Base-by-base conservation (phyloP, 352 stramenopile species). In the Globisporangium yorkense region DNA sequence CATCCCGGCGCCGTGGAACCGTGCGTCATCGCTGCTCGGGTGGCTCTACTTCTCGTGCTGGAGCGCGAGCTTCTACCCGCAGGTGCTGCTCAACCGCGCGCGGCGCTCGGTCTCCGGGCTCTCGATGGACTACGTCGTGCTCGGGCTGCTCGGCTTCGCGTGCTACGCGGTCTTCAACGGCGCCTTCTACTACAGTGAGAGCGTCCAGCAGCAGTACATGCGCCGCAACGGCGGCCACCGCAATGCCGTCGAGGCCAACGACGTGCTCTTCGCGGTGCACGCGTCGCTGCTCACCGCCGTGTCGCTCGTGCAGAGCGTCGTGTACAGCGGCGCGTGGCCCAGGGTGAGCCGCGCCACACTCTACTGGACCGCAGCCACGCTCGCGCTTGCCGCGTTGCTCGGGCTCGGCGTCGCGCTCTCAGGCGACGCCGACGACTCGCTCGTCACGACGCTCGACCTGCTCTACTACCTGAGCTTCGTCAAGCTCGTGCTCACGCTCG, bases 121-220 rank as follows among this genome's bases (percentile, higher is more conserved):
- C 2, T 97, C 81, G 29, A 63, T 97, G 44, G 94, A 98, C 73
- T 98, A 98, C 70, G 88, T 84, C 31, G 80, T 91, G 18, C 78
- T 98, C 57, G 98, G 98, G 67, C 77, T 98, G 45, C 61, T 98
- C 40, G 95, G 94, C 53, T 99, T 98, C 65, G 70, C 80, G 39
- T 98, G 89, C 65, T 98, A 99, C 68, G 84, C 88, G 8, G 78
- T 92, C 51, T 99, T 97, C 74, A 98, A 97, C 69, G 82, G 83
- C 18, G 80, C 79, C 21, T 97, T 98, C 66, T 98, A 88, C 76
- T 97, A 83, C 65, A 94, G 73, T 61, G 62, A 85, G 29, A 71
- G 51, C 43, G 85, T 98, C 5, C 88, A 96, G 49, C 46, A 93
- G 57, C 72, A 93, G 58, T 98, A 98, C 68, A 89, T 89, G 72